Conservation (phyloP, 805 yeast genomes). For the Candida silvicultrix region DNA sequence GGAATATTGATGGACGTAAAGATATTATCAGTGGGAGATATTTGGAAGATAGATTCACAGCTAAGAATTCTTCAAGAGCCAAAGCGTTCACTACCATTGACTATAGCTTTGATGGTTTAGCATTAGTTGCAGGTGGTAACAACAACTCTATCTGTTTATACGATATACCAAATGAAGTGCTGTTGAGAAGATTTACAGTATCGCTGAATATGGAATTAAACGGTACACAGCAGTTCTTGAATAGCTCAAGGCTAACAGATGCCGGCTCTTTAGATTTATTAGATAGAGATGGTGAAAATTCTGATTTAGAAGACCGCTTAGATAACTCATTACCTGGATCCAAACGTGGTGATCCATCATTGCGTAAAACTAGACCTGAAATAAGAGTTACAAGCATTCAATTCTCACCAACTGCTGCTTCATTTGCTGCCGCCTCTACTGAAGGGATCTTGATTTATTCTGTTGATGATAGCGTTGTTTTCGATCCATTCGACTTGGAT, state of each 20-base stretch:
- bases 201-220: slow-evolving; percentile 87
- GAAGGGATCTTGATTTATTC: slow-evolving; percentile 86
- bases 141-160: slow-evolving; percentile 87
- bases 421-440: slow-evolving; percentile 93
- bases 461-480: slow-evolving; percentile 63
- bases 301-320: slow-evolving; percentile 76
- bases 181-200: slow-evolving; percentile 74
- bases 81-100: slow-evolving; percentile 75
- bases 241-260: slow-evolving; percentile 79
- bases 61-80: slow-evolving; percentile 77
- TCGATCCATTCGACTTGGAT: slow-evolving; percentile 95
- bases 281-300: slow-evolving; percentile 80
- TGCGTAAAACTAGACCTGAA: slow-evolving; percentile 71
- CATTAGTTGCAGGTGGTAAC: slow-evolving; percentile 89
- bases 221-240: slow-evolving; percentile 76
- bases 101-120: slow-evolving; percentile 85
- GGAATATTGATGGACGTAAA: slow-evolving; percentile 76
- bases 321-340: slow-evolving; percentile 85
- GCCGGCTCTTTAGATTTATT: slow-evolving; percentile 80
- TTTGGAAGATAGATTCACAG: slow-evolving; percentile 71
- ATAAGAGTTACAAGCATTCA: slow-evolving; percentile 71
- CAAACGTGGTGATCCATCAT: slow-evolving; percentile 66
- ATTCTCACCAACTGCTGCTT: slow-evolving; percentile 85
- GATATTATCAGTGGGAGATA: slow-evolving; percentile 88
- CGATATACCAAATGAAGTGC: slow-evolving; percentile 83